These are phyloP conservation scores for Panicum virgatum DNA, from an alignment of 202 grass and related monocot species.

Conservation along the genomic window DNA sequence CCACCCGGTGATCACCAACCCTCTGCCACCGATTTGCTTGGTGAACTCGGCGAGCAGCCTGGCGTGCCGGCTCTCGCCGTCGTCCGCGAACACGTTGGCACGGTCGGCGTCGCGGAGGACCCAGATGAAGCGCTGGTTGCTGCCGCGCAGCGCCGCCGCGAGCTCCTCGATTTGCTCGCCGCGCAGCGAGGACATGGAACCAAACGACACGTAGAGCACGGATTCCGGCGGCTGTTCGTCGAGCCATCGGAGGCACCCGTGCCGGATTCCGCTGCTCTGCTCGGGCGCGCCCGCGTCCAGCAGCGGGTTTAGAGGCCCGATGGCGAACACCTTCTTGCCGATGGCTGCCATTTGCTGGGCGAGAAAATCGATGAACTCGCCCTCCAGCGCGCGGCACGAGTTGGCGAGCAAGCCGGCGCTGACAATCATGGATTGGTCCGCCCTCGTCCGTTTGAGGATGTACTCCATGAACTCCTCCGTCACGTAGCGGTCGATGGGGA, in stretches of 20 bases:
- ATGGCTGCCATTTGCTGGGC: not conserved
- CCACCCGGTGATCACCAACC: conserved; percentile 57
- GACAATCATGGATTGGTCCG: not conserved
- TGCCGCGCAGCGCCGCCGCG: conserved; percentile 38
- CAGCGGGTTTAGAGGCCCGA: conserved; percentile 54
- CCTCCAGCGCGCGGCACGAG: conserved; percentile 48
- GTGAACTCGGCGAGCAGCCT: conserved; percentile 35
- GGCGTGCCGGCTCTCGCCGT: not conserved
- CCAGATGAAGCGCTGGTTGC: conserved; percentile 61
- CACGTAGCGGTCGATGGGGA: conserved; percentile 3
- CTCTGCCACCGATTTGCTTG: conserved; percentile 1
- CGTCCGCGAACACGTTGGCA: conserved; percentile 17
- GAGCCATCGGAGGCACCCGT: conserved; percentile 62
- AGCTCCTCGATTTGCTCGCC: conserved; percentile 49
- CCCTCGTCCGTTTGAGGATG: not conserved
- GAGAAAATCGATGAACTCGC: conserved; percentile 48
- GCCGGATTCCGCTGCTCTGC: not conserved
- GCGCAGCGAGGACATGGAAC: conserved; percentile 46
- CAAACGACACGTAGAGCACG: conserved; percentile 58
- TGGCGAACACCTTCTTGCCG: conserved; percentile 49
- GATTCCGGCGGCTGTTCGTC: conserved; percentile 53
- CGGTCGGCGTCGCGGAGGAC: conserved; percentile 65
- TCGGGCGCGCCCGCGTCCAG: not conserved
- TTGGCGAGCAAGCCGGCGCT: conserved; percentile 28
- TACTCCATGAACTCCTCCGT: conserved; percentile 1